Conservation (phyloP, 148 eudicot species). For the Nepenthes gracilis region DNA sequence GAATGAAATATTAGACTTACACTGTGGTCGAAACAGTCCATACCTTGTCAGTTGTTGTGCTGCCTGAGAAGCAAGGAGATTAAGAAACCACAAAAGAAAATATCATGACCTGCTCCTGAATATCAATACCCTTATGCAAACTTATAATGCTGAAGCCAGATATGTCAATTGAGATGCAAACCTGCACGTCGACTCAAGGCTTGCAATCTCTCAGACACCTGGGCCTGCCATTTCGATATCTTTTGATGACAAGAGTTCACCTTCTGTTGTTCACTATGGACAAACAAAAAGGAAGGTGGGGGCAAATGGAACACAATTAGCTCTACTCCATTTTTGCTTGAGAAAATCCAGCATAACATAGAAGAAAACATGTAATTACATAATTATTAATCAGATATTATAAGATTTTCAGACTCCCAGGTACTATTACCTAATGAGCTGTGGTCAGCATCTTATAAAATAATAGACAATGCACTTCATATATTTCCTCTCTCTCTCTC, state of each 20-base stretch:
- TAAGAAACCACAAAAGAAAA: slow-evolving; percentile 2
- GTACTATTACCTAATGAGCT: no score
- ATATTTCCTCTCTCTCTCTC: no score
- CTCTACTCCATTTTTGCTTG: slow-evolving; percentile 4
- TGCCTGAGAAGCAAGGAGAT: slow-evolving; percentile 35
- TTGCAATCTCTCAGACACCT: slow-evolving; percentile 72
- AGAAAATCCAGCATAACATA: background rate
- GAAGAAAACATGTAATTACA: background rate
- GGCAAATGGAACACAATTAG: background rate
- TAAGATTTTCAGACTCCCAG: no score
- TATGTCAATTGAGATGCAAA: slow-evolving; percentile 11
- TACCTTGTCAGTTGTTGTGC: slow-evolving; percentile 53
- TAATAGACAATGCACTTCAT: no score
- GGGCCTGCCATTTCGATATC: slow-evolving; percentile 90
- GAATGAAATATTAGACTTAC: slow-evolving; percentile 17
- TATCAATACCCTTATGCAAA: background rate
- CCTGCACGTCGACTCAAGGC: slow-evolving; percentile 58
- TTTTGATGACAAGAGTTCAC: slow-evolving; percentile 85
- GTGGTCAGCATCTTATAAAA: no score
- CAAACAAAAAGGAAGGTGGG: slow-evolving; percentile 2
- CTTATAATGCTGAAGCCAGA: background rate
- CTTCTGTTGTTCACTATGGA: slow-evolving; percentile 76
- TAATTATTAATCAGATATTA: no score
- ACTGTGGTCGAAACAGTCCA: slow-evolving; percentile 19
- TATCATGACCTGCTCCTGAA: background rate